Percentiles rank a stretch among this genome's conserved stretches.
These are phyloP conservation scores for Marasmius sp. DNA, from an alignment of 1,284 basidiomycete genomes.

Conservation along the genomic window DNA sequence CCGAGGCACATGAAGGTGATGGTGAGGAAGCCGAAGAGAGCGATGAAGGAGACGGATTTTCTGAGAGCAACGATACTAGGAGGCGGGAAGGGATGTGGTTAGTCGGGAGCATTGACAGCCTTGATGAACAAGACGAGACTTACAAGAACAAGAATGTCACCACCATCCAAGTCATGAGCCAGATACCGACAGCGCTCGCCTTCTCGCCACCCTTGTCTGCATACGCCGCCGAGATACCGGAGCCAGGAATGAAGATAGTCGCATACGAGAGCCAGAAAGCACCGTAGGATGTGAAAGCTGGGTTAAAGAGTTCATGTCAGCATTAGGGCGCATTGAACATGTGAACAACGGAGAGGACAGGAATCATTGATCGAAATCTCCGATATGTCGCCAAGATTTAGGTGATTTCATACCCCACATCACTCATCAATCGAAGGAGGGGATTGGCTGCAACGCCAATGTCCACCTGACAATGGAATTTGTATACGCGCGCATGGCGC, in stretches of 20 bases:
- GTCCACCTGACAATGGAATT: no score
- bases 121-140: constrained; percentile 22
- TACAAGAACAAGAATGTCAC: constrained; percentile 65
- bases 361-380: no score
- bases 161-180: constrained; percentile 69
- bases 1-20: constrained; percentile 63
- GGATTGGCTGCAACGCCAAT: no score
- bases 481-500: no score
- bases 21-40: constrained; percentile 75
- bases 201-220: constrained; percentile 39
- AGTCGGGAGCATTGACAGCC: constrained; percentile 49
- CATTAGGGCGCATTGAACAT: neutral
- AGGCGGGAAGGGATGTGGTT: constrained; percentile 32
- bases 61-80: constrained; percentile 62
- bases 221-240: constrained; percentile 58
- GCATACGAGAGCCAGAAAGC: constrained; percentile 85
- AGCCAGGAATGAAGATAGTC: constrained; percentile 62
- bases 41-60: constrained; percentile 63
- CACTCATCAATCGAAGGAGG: no score
- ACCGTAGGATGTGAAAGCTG: constrained; percentile 83
- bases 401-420: no score
- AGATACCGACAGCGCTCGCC: constrained; percentile 61
- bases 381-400: no score
- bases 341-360: no score
- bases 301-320: constrained; percentile 20